A percentile compares a stretch with the other conserved stretches of the same genome.
Evolutionary conservation across 306 rosid genomes (phyloP).

Genomic region (Hippophae gyantsensis): DNA sequence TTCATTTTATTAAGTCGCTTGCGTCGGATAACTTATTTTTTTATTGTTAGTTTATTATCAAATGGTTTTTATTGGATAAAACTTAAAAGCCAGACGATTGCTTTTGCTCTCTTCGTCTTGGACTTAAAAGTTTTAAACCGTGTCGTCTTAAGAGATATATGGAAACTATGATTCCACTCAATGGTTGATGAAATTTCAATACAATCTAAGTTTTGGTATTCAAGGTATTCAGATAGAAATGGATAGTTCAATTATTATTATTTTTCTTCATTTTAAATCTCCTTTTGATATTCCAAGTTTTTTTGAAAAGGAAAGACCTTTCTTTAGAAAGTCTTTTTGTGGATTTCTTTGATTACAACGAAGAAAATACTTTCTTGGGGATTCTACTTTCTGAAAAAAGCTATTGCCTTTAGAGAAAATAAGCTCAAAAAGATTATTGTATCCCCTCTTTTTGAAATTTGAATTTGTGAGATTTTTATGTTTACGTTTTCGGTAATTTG

Average conservation of each 20-base stretch:
- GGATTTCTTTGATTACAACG: constrained; percentile 15
- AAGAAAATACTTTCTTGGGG: not conserved
- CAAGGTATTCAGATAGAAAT: too few species aligned
- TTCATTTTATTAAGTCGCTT: too few species aligned
- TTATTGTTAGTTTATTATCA: too few species aligned
- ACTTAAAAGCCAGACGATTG: too few species aligned
- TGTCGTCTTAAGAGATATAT: too few species aligned
- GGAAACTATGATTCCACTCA: too few species aligned
- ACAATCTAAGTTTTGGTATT: too few species aligned
- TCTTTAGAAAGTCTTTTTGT: not conserved
- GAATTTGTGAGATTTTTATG: not conserved
- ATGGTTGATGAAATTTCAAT: too few species aligned
- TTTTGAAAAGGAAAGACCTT: constrained; percentile 19
- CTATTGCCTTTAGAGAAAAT: constrained; percentile 8
- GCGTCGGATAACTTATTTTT: too few species aligned
- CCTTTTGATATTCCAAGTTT: constrained; percentile 21
- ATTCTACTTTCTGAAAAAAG: constrained; percentile 4
- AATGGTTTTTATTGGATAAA: too few species aligned
- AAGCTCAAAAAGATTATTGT: constrained; percentile 6
- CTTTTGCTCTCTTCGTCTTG: too few species aligned
- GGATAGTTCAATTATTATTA: not conserved
- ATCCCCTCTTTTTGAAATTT: not conserved
- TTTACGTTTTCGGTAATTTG: not conserved
- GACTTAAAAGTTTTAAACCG: too few species aligned
- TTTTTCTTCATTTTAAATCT: constrained; percentile 19